Evolutionary conservation across 495 filamentous ascomycete genomes (phyloP).

Genomic region (Geopyxis carbonaria): DNA sequence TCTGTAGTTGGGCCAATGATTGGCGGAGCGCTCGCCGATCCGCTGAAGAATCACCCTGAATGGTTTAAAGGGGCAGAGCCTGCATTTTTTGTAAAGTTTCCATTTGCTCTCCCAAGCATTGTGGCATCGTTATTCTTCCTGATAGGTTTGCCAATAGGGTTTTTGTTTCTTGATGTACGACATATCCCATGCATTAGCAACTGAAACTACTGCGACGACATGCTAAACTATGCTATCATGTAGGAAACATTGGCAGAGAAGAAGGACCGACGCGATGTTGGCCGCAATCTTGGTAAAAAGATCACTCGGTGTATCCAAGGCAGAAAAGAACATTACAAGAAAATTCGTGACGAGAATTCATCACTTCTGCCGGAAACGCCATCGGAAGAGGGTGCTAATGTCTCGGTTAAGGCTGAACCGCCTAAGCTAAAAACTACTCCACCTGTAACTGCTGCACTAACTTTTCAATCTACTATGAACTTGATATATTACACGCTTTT

Average conservation of each 20-base stretch:
- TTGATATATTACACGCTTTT: slow-evolving; percentile 40
- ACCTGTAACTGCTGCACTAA: slow-evolving; percentile 51
- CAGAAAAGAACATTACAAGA: slow-evolving; percentile 23
- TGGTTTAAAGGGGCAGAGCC: slow-evolving; percentile 42
- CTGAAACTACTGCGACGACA: neutral
- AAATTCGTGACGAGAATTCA: slow-evolving; percentile 20
- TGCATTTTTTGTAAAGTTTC: slow-evolving; percentile 51
- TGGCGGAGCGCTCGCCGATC: slow-evolving; percentile 69
- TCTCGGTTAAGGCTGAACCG: slow-evolving; percentile 4
- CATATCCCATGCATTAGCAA: neutral
- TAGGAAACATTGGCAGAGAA: slow-evolving; percentile 39
- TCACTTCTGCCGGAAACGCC: slow-evolving; percentile 10
- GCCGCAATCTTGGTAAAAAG: slow-evolving; percentile 32
- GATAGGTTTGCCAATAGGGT: slow-evolving; percentile 47
- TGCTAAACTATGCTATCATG: neutral
- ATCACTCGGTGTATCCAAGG: slow-evolving; percentile 27
- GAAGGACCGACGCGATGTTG: slow-evolving; percentile 34
- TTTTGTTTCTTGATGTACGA: slow-evolving; percentile 40
- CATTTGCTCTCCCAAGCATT: slow-evolving; percentile 70
- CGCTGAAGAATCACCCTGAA: slow-evolving; percentile 47
- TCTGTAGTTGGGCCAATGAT: slow-evolving; percentile 79
- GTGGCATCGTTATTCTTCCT: slow-evolving; percentile 57
- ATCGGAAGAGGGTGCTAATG: slow-evolving; percentile 7
- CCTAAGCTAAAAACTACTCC: slow-evolving; percentile 12
- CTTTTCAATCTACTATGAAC: slow-evolving; percentile 56